phyloP scores from a whole-genome alignment of 2,329 filamentous ascomycete genomes.

The Neonectria neomacrospora region DNA sequence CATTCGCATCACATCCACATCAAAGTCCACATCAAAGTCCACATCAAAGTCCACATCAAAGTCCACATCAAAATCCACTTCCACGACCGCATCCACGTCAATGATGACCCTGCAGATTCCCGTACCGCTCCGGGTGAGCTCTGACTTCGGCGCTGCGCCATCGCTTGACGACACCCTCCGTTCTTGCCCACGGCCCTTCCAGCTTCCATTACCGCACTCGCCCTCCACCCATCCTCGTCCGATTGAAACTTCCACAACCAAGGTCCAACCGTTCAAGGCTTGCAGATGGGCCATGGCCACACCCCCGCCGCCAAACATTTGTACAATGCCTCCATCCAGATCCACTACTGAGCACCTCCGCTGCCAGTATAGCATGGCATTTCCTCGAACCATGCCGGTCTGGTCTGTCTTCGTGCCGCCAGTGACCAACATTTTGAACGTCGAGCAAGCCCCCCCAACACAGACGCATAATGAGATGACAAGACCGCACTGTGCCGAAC shows the following conservation, averaged over 20 bases:
- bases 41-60: conserved; percentile 8
- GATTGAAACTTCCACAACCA: conserved; percentile 33
- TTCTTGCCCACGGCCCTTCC: conserved; percentile 10
- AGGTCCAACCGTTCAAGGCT: conserved; percentile 19
- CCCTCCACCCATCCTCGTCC: conserved; percentile 30
- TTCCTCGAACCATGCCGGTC: conserved; percentile 22
- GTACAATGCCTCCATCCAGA: conserved; percentile 16
- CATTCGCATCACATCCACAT: conserved; percentile 13
- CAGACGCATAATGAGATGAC: conserved; percentile 5
- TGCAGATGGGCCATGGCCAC: conserved; percentile 15
- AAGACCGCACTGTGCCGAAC: conserved; percentile 24
- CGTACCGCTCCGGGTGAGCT: conserved; percentile 21
- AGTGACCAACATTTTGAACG: conserved; percentile 20
- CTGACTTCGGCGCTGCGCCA: conserved; percentile 36
- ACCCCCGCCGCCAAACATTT: conserved; percentile 25
- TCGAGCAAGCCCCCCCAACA: neutral
- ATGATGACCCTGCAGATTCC: conserved; percentile 28
- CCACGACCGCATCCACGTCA: conserved; percentile 9
- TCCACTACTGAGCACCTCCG: conserved; percentile 25
- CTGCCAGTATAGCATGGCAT: conserved; percentile 17
- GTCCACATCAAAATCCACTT: conserved; percentile 19
- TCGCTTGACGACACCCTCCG: conserved; percentile 31
- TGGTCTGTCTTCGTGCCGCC: conserved; percentile 17
- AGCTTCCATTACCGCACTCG: neutral
- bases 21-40: conserved; percentile 11